Conservation (phyloP, 2,329 filamentous ascomycete genomes). For the Stachybotrys echinatus region DNA sequence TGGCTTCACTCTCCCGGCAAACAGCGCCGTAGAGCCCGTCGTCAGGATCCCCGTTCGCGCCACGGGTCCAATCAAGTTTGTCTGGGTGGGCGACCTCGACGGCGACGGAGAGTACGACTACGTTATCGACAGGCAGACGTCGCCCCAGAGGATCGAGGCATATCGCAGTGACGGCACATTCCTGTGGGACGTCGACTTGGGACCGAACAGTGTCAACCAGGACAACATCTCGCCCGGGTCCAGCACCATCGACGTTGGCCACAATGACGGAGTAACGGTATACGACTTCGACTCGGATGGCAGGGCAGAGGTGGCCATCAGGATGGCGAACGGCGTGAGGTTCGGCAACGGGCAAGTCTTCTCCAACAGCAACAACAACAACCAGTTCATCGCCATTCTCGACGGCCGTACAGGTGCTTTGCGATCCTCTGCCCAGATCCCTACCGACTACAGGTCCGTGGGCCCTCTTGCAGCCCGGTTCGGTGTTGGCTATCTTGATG, state of each 20-base stretch:
- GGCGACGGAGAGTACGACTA: slow-evolving; percentile 16
- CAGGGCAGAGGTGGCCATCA: slow-evolving; percentile 13
- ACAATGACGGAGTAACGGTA: slow-evolving; percentile 16
- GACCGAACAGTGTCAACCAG: slow-evolving; percentile 13
- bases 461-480: slow-evolving; percentile 10
- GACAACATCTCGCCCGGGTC: slow-evolving; percentile 13
- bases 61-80: slow-evolving; percentile 12
- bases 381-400: slow-evolving; percentile 13
- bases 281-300: slow-evolving; percentile 17
- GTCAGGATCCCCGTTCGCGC: slow-evolving; percentile 11
- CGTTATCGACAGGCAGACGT: slow-evolving; percentile 13
- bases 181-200: slow-evolving; percentile 13
- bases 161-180: slow-evolving; percentile 12
- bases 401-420: slow-evolving; percentile 12
- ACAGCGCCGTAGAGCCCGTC: slow-evolving; percentile 5
- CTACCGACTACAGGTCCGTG: slow-evolving; percentile 7
- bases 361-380: slow-evolving; percentile 3
- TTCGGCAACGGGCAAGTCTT: slow-evolving; percentile 13
- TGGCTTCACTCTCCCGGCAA: slow-evolving; percentile 8
- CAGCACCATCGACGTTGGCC: slow-evolving; percentile 10
- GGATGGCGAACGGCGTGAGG: slow-evolving; percentile 13
- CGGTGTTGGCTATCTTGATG: slow-evolving; percentile 13
- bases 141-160: slow-evolving; percentile 9
- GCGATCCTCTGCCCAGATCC: slow-evolving; percentile 3
- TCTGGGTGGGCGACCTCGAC: slow-evolving; percentile 17